phyloP scores from a whole-genome alignment of 352 stramenopile genomes.

The Phytophthora meadii region DNA sequence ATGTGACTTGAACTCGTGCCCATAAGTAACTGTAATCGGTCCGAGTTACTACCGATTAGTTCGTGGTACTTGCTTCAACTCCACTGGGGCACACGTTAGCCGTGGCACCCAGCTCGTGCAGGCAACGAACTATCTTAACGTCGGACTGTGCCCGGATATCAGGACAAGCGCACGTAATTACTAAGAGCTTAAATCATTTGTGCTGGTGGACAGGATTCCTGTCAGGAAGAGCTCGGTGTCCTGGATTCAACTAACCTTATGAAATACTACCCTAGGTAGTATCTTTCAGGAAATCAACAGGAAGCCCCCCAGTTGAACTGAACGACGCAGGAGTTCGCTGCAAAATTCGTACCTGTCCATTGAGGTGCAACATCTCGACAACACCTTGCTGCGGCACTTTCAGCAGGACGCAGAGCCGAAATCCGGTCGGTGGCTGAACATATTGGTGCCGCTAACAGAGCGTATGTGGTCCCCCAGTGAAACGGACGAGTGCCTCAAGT shows the following conservation, averaged over 20 bases:
- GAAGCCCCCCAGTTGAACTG: too few relatives aligned
- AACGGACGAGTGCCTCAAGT: conserved; percentile 28
- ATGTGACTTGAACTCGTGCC: conserved; percentile 5
- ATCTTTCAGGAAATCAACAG: too few relatives aligned
- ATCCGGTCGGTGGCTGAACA: conserved; percentile 30
- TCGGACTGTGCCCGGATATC: conserved; percentile 6
- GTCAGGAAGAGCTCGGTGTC: too few relatives aligned
- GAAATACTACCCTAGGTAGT: too few relatives aligned
- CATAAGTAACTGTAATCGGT: conserved; percentile 29
- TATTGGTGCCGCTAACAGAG: conserved; percentile 4
- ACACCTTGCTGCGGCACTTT: conserved; percentile 4
- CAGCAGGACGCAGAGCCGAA: conserved; percentile 7
- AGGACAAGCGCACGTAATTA: conserved; percentile 21
- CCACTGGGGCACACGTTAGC: conserved; percentile 6
- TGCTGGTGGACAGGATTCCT: conserved; percentile 4
- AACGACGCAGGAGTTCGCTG: too few relatives aligned
- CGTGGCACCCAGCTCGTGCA: conserved; percentile 3
- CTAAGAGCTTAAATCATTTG: conserved; percentile 32
- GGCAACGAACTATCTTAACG: conserved; percentile 14
- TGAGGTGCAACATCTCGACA: conserved; percentile 10
- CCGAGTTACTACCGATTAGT: conserved; percentile 23
- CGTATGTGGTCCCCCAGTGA: conserved; percentile 1
- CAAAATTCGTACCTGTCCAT: conserved; percentile 1
- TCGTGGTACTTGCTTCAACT: conserved; percentile 25
- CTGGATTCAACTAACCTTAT: too few relatives aligned